Evolutionary conservation across 164 flowering plant genomes (phyloP).

Genomic region (Dillenia turbinata): DNA sequence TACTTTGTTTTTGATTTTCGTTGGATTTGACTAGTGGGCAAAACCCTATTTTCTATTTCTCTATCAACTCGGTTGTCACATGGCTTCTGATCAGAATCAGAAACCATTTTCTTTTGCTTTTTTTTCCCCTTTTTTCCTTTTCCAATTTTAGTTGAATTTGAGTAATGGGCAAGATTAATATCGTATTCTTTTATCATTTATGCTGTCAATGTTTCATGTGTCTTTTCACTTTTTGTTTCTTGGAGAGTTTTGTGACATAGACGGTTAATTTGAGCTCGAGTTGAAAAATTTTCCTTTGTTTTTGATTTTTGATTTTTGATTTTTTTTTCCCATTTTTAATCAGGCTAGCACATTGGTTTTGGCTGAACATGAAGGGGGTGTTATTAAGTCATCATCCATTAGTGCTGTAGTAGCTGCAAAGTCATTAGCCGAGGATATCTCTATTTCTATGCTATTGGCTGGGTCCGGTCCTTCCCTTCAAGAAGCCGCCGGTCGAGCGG

Average conservation of each 20-base stretch:
- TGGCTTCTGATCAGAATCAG: no score
- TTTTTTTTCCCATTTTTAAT: neutral
- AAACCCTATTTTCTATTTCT: neutral
- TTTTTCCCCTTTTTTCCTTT: no score
- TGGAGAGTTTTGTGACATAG: no score
- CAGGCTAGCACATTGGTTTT: constrained; percentile 74
- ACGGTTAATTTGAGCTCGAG: no score
- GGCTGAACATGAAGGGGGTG: constrained; percentile 78
- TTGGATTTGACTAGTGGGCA: neutral
- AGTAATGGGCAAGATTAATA: no score
- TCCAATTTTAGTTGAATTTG: no score
- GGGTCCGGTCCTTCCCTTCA: constrained; percentile 80
- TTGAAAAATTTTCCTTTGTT: neutral
- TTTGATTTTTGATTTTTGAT: neutral
- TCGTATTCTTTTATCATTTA: no score
- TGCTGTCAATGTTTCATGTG: no score
- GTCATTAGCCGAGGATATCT: constrained; percentile 40
- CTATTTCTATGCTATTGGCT: constrained; percentile 69
- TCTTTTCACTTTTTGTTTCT: no score
- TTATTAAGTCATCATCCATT: constrained; percentile 46
- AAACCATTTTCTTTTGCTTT: no score
- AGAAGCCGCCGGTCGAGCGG: constrained; percentile 78
- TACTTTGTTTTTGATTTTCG: neutral
- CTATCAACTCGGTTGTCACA: neutral
- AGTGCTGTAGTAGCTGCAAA: constrained; percentile 84